phyloP scores from a whole-genome alignment of 2,329 filamentous ascomycete species.

The Ascochyta viciae-villosae region DNA sequence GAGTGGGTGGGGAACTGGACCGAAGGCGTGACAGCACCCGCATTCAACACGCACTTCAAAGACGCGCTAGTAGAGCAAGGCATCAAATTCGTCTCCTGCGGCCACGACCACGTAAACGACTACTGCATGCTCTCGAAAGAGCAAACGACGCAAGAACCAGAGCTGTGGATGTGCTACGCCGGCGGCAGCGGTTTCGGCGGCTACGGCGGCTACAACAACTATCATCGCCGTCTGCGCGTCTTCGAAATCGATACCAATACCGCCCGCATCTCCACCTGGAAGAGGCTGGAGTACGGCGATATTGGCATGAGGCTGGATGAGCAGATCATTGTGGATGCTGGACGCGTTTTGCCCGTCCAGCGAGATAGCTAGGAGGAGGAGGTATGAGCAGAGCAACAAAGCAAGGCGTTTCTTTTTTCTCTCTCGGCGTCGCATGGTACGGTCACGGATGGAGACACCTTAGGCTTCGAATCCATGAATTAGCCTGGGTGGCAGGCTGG shows the following conservation, averaged over 20 bases:
- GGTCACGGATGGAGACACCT: neutral
- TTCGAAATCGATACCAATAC: constrained; percentile 95
- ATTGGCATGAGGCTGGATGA: constrained; percentile 62
- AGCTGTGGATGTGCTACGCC: constrained; percentile 98
- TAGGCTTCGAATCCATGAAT: neutral
- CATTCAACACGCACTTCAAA: constrained; percentile 90
- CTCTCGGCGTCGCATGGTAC: neutral
- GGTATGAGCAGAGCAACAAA: neutral
- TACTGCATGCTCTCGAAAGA: constrained; percentile 76
- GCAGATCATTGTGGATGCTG: constrained; percentile 67
- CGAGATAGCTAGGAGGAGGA: constrained; percentile 1
- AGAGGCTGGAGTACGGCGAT: constrained; percentile 76
- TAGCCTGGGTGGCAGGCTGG: neutral
- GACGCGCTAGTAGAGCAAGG: constrained; percentile 87
- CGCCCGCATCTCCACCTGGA: constrained; percentile 89
- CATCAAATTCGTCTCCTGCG: constrained; percentile 85
- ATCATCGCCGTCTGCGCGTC: constrained; percentile 81
- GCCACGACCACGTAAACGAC: constrained; percentile 97
- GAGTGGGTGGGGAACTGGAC: constrained; percentile 73
- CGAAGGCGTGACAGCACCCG: constrained; percentile 85
- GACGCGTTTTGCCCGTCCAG: constrained; percentile 50
- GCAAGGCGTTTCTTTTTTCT: neutral
- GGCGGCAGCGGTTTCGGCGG: constrained; percentile 92
- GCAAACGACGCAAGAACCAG: constrained; percentile 55
- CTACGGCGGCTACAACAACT: constrained; percentile 90